Base-by-base conservation (phyloP, 2,329 filamentous ascomycete species). In the Neofusicoccum parvum region DNA sequence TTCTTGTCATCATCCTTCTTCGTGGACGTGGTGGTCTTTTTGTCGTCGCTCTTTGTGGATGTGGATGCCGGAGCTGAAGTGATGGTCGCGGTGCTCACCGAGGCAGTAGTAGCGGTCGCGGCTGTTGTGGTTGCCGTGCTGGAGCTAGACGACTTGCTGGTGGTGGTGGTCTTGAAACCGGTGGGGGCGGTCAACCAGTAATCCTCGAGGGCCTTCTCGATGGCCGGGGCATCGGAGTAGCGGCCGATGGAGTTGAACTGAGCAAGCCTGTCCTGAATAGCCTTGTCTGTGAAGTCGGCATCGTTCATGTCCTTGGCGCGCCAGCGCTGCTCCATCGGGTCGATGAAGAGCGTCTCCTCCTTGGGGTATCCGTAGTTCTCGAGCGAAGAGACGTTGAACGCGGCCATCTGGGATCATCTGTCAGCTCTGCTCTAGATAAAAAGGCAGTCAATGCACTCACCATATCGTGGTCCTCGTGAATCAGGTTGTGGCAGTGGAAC, bases 401-500 rank as follows among this genome's bases (percentile, higher is more conserved):
- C 79, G 3, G 73, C 79, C 70, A 82, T 72, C 80, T 81, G 81
- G 54, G n/a, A n/a, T 17, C 10, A 20, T 46, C 9, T 17, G 43
- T 46, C n/a, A 46, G 43, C 17, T 3, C 17, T 7, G 0, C 5
- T 20, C 15, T 15, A 46, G 3, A 17, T 2, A 20, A 7, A 20
- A 46, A 15, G 12, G 36, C 3, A 20, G n/a, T 11, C 20, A 39
- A 46, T 15, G 67, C 27, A 32, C 72, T 68, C 68, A 74, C 71
- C 48, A 51, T 51, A 14, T 77, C 74, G 65, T 80, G 69, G 67
- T 81, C 80, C 70, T 82, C 80, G 67, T 82, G 80, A 48, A 81
- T 70, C n/a, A 82, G 70, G 60, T 82, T 81, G 70, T 82, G 80
- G 70, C 78, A 79, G 56, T 79, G 80, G 68, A 82, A 81, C 78